Evolutionary conservation across 495 filamentous ascomycete species (phyloP).

Genomic region (Gamarada debralockiae): DNA sequence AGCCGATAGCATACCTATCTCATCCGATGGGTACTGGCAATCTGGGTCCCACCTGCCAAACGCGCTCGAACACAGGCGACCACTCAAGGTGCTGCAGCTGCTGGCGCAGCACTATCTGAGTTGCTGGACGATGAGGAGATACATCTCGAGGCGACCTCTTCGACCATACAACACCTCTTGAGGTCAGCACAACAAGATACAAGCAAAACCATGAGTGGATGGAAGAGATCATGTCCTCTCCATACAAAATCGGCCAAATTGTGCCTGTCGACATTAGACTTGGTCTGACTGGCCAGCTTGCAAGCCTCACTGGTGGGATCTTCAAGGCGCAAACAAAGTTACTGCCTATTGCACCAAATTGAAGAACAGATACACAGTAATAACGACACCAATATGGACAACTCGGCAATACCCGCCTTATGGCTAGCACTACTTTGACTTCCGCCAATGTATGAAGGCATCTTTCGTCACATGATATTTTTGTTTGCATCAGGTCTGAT

Average conservation of each 20-base stretch:
- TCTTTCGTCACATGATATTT: no score
- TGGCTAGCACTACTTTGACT: no score
- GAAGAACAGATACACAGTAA: no score
- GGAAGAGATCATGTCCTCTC: constrained; percentile 91
- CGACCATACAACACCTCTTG: constrained; percentile 82
- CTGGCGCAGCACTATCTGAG: constrained; percentile 29
- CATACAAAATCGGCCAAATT: constrained; percentile 77
- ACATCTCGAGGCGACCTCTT: constrained; percentile 79
- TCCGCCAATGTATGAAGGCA: no score
- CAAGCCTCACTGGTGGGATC: constrained; percentile 75
- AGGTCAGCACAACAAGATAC: constrained; percentile 80
- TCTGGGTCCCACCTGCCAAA: constrained; percentile 45
- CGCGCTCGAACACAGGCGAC: constrained; percentile 28
- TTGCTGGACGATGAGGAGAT: constrained; percentile 92
- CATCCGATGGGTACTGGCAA: constrained; percentile 40
- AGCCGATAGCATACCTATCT: constrained; percentile 46
- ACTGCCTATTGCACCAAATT: no score
- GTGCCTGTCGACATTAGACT: constrained; percentile 82
- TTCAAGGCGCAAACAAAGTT: constrained; percentile 66
- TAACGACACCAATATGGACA: no score
- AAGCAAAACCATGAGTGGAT: constrained; percentile 98
- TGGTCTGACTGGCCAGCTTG: constrained; percentile 81
- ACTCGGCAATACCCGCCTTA: no score
- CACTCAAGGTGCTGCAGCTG: constrained; percentile 23
- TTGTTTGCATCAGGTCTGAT: no score